A percentile compares a stretch with the other conserved stretches of the same genome.
Evolutionary conservation across 495 filamentous ascomycete genomes (phyloP).

Genomic region (Penicillium cinerascens): DNA sequence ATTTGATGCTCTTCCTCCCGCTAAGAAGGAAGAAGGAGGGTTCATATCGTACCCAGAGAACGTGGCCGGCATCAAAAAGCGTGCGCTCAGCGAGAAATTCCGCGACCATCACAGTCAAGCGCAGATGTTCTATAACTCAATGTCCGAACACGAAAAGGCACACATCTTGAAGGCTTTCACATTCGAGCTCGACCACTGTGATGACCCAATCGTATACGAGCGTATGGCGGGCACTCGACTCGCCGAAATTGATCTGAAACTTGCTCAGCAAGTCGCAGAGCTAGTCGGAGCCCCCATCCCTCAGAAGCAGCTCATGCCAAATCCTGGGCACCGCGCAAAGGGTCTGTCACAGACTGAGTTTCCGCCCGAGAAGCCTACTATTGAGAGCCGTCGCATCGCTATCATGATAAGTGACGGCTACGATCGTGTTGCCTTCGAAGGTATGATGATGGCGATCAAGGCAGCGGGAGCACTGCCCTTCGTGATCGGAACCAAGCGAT

Average conservation of each 20-base stretch:
- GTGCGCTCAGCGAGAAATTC: conserved; percentile 73
- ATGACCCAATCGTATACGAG: conserved; percentile 76
- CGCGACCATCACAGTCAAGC: conserved; percentile 66
- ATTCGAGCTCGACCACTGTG: conserved; percentile 89
- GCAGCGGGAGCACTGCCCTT: neutral
- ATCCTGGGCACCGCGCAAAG: neutral
- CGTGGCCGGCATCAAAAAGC: conserved; percentile 64
- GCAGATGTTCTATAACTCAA: conserved; percentile 75
- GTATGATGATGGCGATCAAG: conserved; percentile 38
- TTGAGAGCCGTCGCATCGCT: conserved; percentile 64
- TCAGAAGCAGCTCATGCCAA: neutral
- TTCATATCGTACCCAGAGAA: conserved; percentile 67
- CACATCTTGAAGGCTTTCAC: conserved; percentile 67
- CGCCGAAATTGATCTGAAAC: neutral
- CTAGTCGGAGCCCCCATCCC: neutral
- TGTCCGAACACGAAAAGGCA: conserved; percentile 63
- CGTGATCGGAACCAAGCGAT: neutral
- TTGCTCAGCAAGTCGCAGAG: neutral
- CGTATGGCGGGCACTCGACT: conserved; percentile 22
- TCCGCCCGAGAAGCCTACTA: conserved; percentile 53
- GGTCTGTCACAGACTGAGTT: conserved; percentile 61
- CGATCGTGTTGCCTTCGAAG: conserved; percentile 56
- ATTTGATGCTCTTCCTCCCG: conserved; percentile 60
- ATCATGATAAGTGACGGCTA: conserved; percentile 76
- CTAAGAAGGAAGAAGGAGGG: conserved; percentile 55